Base-by-base conservation (phyloP, 306 rosid species). In the Corylus americana region DNA sequence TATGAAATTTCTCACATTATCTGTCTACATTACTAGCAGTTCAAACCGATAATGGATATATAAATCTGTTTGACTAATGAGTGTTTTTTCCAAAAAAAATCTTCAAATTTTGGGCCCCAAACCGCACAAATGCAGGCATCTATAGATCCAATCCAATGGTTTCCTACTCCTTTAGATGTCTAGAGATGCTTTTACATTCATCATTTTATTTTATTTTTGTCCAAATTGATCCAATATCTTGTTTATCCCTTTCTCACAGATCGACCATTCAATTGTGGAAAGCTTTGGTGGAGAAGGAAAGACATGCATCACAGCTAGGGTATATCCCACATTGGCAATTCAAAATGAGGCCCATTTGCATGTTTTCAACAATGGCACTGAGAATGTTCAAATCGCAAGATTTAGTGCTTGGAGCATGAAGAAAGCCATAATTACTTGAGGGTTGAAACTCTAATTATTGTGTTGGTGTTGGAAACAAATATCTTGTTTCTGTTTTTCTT, bases 371-470 rank as follows among this genome's bases (percentile, higher is more conserved):
- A 74, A 91, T 83, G 97, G 97, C 77, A 85, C 88, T 45, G 68
- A 84, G 8, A n/a, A 37, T 17, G 88, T 92, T n/a, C 80, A 83
- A 62, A 85, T 94, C 83, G 39, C 90, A 74, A 87, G 82, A 16
- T 81, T 90, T 61, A 88, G 54, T 85, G 97, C 89, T 44, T 92
- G 97, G 98, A 94, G 91, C 79, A 75, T 92, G 93, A 89, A 85
- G 53, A 91, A 85, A 62, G 94, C 93, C 45, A 50, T 64, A 11
- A 83, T 92, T 53, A 73, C 70, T 77, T 81, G 69, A 89, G 70
- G 59, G 37, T 59, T 22, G 37, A 31, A 31, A 31, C 35, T 31
- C 2, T 31, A 31, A 31, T 31, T 31, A 31, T 31, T 31, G 35
- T 31, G 35, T 31, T 31, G 2, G 35, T 31, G 35, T 31, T 31